A percentile compares a stretch with the other conserved stretches of the same genome.
Evolutionary conservation across 1,284 basidiomycete genomes (phyloP).

Genomic region (Fomitiporia mediterranea): DNA sequence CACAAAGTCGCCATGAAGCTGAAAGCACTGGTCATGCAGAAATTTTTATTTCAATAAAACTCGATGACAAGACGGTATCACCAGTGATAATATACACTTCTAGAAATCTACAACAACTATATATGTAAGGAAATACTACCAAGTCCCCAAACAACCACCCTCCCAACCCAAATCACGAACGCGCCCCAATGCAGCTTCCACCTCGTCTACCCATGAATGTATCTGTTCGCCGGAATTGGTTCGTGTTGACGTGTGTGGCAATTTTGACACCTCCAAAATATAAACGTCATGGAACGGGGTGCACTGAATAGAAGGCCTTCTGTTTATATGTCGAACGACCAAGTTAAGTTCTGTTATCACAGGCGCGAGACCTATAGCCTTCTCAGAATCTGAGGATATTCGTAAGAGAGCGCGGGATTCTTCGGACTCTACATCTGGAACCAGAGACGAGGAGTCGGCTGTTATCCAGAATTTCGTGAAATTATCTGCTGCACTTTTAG

Average conservation of each 20-base stretch:
- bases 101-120: neutral
- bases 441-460: slow-evolving; percentile 31
- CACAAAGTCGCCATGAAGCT: too few species aligned
- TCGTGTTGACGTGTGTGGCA: neutral
- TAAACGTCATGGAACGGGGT: slow-evolving; percentile 57
- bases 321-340: slow-evolving; percentile 48
- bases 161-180: slow-evolving; percentile 2
- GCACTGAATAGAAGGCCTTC: slow-evolving; percentile 47
- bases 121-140: slow-evolving; percentile 9
- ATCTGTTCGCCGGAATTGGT: neutral
- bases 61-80: too few species aligned
- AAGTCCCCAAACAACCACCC: slow-evolving; percentile 6
- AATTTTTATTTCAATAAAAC: too few species aligned
- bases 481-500: slow-evolving; percentile 41
- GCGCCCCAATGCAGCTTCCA: neutral
- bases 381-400: neutral
- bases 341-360: slow-evolving; percentile 26
- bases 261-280: slow-evolving; percentile 30
- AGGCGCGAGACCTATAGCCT: neutral
- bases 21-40: too few species aligned
- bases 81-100: too few species aligned
- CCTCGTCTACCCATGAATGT: slow-evolving; percentile 8
- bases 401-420: neutral
- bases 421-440: slow-evolving; percentile 23
- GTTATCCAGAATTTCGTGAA: slow-evolving; percentile 61